These are phyloP conservation scores for Fusarium sp. DNA, from an alignment of 2,329 filamentous ascomycete species.

Conservation along the genomic window DNA sequence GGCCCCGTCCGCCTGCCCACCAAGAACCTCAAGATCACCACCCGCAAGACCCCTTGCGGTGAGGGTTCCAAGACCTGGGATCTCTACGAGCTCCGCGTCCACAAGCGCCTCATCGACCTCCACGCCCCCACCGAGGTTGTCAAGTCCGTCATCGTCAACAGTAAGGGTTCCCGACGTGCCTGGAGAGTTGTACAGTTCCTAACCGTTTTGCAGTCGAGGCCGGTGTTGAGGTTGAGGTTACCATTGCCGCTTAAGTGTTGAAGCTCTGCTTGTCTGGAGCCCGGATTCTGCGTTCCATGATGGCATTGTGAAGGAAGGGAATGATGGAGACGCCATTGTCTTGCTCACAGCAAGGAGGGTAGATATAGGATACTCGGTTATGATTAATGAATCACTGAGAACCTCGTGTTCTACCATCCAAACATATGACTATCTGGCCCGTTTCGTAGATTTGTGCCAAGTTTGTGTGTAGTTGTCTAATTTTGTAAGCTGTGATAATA, in stretches of 20 bases:
- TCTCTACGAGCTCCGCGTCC: constrained; percentile 98
- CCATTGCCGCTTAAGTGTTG: constrained; percentile 74
- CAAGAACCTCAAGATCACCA: constrained; percentile 96
- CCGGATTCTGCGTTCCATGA: constrained; percentile 8
- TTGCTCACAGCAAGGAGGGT: constrained; percentile 29
- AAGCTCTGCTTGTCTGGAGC: constrained; percentile 14
- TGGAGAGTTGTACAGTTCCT: constrained; percentile 4
- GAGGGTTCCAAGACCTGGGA: constrained; percentile 99
- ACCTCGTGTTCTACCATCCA: constrained; percentile 31
- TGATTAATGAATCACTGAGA: constrained; percentile 40
- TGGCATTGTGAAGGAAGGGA: constrained; percentile 40
- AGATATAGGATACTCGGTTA: constrained; percentile 35
- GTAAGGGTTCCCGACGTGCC: constrained; percentile 14
- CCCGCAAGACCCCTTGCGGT: constrained; percentile 99
- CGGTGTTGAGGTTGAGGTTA: constrained; percentile 93
- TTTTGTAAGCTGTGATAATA: neutral
- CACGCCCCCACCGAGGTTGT: constrained; percentile 98
- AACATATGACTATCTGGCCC: neutral
- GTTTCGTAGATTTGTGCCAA: neutral
- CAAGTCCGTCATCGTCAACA: constrained; percentile 97
- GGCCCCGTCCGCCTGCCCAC: constrained; percentile 97
- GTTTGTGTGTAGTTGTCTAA: neutral
- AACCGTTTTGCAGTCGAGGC: constrained; percentile 70
- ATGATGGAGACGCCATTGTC: constrained; percentile 32
- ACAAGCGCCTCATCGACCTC: constrained; percentile 98